phyloP scores from a whole-genome alignment of 2,329 filamentous ascomycete species.

The Sporothrix curviconia region DNA sequence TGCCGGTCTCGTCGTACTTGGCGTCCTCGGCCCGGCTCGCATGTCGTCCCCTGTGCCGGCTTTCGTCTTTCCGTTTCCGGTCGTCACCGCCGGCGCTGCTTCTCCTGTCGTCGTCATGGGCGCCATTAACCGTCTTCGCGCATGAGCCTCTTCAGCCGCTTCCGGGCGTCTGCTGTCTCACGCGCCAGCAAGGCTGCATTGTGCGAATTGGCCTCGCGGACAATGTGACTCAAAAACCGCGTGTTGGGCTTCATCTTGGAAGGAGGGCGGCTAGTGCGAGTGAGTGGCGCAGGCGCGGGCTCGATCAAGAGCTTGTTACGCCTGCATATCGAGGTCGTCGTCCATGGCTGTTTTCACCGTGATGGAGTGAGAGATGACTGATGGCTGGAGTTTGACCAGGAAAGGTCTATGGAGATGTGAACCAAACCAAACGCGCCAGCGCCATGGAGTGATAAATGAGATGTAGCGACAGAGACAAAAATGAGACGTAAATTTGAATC shows the following conservation, averaged over 20 bases:
- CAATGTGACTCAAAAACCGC: slow-evolving; percentile 78
- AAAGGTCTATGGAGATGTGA: not conserved
- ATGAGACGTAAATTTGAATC: too few relatives aligned
- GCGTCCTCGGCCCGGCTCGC: not conserved
- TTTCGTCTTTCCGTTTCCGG: not conserved
- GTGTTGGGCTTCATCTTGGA: slow-evolving; percentile 84
- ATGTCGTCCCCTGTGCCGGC: not conserved
- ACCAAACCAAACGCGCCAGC: too few relatives aligned
- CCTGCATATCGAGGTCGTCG: slow-evolving; percentile 14
- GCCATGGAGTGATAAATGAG: too few relatives aligned
- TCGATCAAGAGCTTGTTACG: slow-evolving; percentile 16
- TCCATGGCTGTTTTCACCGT: slow-evolving; percentile 8
- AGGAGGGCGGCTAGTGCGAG: slow-evolving; percentile 44
- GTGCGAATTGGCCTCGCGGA: slow-evolving; percentile 80
- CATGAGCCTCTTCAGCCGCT: slow-evolving; percentile 57
- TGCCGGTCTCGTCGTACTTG: not conserved
- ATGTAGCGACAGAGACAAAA: too few relatives aligned
- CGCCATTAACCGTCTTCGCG: not conserved
- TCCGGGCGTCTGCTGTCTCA: slow-evolving; percentile 71
- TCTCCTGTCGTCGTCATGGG: not conserved
- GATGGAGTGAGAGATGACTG: not conserved
- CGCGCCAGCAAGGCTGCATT: slow-evolving; percentile 81
- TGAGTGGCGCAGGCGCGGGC: not conserved
- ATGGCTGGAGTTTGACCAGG: not conserved
- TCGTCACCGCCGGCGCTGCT: not conserved